A percentile compares a stretch with the other conserved stretches of the same genome.
Evolutionary conservation across 192 early-diverging fungal species (phyloP).

Genomic region (Podila horticola): DNA sequence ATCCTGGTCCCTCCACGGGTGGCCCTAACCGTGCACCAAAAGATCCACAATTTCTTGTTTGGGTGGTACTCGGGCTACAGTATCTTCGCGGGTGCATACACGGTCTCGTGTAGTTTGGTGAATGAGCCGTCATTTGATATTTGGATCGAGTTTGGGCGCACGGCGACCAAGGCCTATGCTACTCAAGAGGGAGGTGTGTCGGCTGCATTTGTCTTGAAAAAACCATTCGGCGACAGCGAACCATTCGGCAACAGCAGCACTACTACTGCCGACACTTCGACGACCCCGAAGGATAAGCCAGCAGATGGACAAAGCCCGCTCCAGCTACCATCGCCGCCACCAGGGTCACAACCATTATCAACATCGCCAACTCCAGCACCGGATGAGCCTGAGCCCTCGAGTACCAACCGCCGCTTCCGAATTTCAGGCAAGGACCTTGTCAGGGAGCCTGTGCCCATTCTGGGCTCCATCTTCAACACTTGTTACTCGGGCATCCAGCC

Average conservation of each 20-base stretch:
- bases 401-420: constrained; percentile 7
- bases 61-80: constrained; percentile 21
- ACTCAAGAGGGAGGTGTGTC: background rate
- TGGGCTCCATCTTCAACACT: constrained; percentile 5
- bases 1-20: constrained; percentile 16
- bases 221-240: background rate
- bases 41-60: constrained; percentile 20
- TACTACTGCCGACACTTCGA: background rate
- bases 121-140: background rate
- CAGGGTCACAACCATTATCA: background rate
- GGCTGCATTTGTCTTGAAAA: background rate
- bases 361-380: background rate
- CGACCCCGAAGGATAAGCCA: background rate
- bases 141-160: constrained; percentile 12
- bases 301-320: background rate
- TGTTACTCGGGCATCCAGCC: constrained; percentile 25
- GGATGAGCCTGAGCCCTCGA: background rate
- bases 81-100: constrained; percentile 6
- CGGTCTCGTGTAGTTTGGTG: constrained; percentile 15
- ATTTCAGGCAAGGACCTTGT: constrained; percentile 23
- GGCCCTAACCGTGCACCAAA: constrained; percentile 10
- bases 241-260: background rate
- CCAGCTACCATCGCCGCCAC: background rate
- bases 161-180: background rate
- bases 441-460: constrained; percentile 14